Percentiles rank a stretch among this genome's conserved stretches.
Evolutionary conservation across 768 basidiomycete species (phyloP).

Genomic region (Boletus sp.): DNA sequence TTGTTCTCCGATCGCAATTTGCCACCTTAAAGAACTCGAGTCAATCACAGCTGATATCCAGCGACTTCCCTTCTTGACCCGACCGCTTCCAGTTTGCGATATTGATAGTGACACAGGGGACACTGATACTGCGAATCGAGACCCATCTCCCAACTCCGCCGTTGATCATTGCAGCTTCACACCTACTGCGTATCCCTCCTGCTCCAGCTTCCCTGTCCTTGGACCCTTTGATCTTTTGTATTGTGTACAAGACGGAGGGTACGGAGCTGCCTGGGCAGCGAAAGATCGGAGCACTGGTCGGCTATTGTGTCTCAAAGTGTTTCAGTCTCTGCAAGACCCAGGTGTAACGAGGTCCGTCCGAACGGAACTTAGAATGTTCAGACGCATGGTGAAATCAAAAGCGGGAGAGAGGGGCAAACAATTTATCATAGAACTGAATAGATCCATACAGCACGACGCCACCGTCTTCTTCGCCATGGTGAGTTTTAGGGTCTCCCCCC

Average conservation of each 20-base stretch:
- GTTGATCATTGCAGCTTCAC: background rate
- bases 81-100: background rate
- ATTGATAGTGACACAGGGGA: background rate
- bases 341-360: constrained; percentile 18
- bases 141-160: background rate
- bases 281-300: constrained; percentile 28
- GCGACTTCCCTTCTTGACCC: background rate
- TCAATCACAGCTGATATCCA: background rate
- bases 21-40: background rate
- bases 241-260: constrained; percentile 20
- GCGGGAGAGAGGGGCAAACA: constrained; percentile 21
- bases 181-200: background rate
- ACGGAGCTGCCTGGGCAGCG: constrained; percentile 23
- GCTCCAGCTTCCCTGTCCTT: constrained; percentile 18
- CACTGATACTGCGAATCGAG: background rate
- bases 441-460: constrained; percentile 32
- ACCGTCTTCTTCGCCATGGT: constrained; percentile 42
- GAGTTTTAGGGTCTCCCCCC: constrained; percentile 2
- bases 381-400: constrained; percentile 29
- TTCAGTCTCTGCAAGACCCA: constrained; percentile 15
- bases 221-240: constrained; percentile 27
- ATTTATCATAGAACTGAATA: constrained; percentile 41
- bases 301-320: constrained; percentile 40
- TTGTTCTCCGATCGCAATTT: background rate
- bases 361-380: constrained; percentile 37